phyloP scores from a whole-genome alignment of 768 basidiomycete genomes.

The Lentinus tigrinus region DNA sequence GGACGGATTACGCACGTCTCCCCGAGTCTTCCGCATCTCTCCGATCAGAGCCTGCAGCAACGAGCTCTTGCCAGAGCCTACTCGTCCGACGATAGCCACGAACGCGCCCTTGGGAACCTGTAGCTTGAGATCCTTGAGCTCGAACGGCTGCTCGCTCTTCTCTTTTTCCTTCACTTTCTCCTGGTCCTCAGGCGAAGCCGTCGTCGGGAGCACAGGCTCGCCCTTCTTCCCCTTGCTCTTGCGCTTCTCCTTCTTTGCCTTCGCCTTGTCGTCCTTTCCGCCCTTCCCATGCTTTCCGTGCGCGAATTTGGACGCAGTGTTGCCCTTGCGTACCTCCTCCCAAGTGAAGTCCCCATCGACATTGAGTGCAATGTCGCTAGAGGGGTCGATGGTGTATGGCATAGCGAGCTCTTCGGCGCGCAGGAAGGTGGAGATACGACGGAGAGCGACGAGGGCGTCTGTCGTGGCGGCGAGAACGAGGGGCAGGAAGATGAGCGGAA shows the following conservation, averaged over 20 bases:
- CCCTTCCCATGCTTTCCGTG: neutral
- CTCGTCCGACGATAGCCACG: constrained; percentile 73
- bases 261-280: neutral
- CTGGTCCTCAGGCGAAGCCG: constrained; percentile 3
- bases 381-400: constrained; percentile 50
- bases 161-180: constrained; percentile 15
- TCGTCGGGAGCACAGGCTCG: constrained; percentile 17
- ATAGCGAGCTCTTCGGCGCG: constrained; percentile 78
- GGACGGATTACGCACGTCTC: constrained; percentile 29
- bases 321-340: constrained; percentile 57
- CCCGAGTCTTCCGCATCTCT: constrained; percentile 74
- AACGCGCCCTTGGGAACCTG: constrained; percentile 75
- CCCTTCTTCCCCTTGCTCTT: constrained; percentile 24
- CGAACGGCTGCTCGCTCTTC: constrained; percentile 51
- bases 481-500: constrained; percentile 55
- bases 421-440: constrained; percentile 77
- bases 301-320: constrained; percentile 9
- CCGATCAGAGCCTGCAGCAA: constrained; percentile 73
- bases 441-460: constrained; percentile 78
- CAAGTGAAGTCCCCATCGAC: constrained; percentile 76
- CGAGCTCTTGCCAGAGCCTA: constrained; percentile 73
- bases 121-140: constrained; percentile 62
- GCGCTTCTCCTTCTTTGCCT: neutral
- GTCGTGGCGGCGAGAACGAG: constrained; percentile 52
- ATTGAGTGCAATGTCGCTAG: constrained; percentile 59